Evolutionary conservation across 2,329 filamentous ascomycete genomes (phyloP).

Genomic region (Teratosphaeria destructans): DNA sequence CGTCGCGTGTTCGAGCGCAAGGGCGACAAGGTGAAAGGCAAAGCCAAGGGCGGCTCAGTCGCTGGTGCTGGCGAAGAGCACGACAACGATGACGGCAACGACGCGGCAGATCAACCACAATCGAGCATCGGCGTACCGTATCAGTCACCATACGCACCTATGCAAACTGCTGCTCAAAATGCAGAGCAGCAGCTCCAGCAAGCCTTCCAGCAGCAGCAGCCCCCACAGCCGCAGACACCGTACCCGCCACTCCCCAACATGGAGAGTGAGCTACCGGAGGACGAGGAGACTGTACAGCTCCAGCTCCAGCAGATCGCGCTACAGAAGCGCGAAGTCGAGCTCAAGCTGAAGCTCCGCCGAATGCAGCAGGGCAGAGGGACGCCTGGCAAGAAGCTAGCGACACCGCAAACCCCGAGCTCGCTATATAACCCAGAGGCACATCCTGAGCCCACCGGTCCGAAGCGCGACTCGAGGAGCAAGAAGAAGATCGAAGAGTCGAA

Average conservation of each 20-base stretch:
- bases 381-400: conserved; percentile 5
- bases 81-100: conserved; percentile 13
- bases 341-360: conserved; percentile 26
- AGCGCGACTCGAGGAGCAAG: conserved; percentile 27
- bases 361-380: conserved; percentile 20
- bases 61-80: conserved; percentile 10
- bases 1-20: conserved; percentile 28
- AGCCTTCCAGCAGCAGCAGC: conserved; percentile 15
- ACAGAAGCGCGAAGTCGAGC: conserved; percentile 27
- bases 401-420: conserved; percentile 7
- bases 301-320: conserved; percentile 27
- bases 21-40: conserved; percentile 22
- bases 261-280: conserved; percentile 20
- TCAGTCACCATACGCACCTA: conserved; percentile 25
- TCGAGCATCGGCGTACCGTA: conserved; percentile 11
- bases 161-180: conserved; percentile 14
- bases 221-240: conserved; percentile 8
- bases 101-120: background rate
- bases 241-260: conserved; percentile 9
- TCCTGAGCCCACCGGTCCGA: conserved; percentile 14
- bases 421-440: conserved; percentile 16
- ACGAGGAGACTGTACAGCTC: conserved; percentile 27
- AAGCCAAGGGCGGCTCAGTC: background rate
- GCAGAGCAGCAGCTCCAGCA: conserved; percentile 23
- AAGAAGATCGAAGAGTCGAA: conserved; percentile 29